Conservation (phyloP, 345 rosid species). For the Eucalyptus paniculata region DNA sequence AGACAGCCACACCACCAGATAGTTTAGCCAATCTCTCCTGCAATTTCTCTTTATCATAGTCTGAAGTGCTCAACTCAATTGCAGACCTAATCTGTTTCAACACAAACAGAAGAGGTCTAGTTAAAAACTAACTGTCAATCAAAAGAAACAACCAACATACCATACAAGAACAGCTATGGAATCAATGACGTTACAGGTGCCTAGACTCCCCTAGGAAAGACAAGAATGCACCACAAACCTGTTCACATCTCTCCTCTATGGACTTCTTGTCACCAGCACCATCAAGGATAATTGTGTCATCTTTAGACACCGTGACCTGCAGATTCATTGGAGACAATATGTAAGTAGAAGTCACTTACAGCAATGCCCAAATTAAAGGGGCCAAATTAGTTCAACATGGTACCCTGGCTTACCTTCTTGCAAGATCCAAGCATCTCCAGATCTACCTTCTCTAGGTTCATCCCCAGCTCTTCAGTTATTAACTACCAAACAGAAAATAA, state of each 20-base stretch:
- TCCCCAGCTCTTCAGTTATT: slow-evolving; percentile 89
- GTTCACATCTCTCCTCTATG: slow-evolving; percentile 85
- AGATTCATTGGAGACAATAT: not conserved
- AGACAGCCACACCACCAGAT: slow-evolving; percentile 93
- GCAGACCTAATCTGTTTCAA: slow-evolving; percentile 53
- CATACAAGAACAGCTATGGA: not conserved
- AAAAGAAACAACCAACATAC: not conserved
- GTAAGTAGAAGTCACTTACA: not conserved
- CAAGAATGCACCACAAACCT: slow-evolving; percentile 17
- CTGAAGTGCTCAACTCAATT: slow-evolving; percentile 76
- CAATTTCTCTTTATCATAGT: slow-evolving; percentile 86
- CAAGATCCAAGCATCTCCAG: slow-evolving; percentile 77
- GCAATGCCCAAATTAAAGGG: not conserved
- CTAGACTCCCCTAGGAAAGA: not conserved
- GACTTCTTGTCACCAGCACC: slow-evolving; percentile 93
- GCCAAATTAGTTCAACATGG: not conserved
- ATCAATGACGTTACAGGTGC: not conserved
- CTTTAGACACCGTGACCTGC: slow-evolving; percentile 79
- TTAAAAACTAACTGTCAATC: not conserved
- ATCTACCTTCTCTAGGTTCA: slow-evolving; percentile 87
- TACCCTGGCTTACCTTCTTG: slow-evolving; percentile 52
- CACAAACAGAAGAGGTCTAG: not conserved
- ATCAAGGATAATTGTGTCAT: slow-evolving; percentile 81
- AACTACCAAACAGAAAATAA: slow-evolving; percentile 18
- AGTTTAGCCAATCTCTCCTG: slow-evolving; percentile 95